phyloP scores from a whole-genome alignment of 495 filamentous ascomycete species.

The Penicillium herquei region DNA sequence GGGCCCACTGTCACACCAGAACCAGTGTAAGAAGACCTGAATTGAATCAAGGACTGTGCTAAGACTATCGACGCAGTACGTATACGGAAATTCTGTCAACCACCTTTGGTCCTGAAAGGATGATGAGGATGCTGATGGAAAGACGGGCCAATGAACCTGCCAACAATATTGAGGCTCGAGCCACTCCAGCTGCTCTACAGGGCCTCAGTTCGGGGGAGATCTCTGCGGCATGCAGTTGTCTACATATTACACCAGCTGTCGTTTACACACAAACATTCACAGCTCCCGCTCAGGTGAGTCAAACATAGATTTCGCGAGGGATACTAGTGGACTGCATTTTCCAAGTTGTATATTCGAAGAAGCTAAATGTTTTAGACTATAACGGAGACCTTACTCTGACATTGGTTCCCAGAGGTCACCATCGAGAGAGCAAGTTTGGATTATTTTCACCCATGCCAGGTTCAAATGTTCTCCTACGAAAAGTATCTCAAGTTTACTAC shows the following conservation, averaged over 20 bases:
- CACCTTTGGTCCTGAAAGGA: neutral
- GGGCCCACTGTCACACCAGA: neutral
- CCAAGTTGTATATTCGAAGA: too few relatives aligned
- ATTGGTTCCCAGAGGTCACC: neutral
- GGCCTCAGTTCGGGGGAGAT: neutral
- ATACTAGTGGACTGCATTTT: neutral
- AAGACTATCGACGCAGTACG: neutral
- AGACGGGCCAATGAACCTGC: neutral
- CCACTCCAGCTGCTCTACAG: neutral
- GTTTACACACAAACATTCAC: neutral
- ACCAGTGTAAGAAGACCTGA: neutral
- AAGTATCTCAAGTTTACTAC: neutral
- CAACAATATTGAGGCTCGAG: constrained; percentile 1
- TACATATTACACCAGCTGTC: neutral
- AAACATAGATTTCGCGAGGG: neutral
- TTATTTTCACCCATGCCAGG: neutral
- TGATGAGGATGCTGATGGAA: neutral
- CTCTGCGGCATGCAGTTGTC: neutral
- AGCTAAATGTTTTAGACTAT: neutral
- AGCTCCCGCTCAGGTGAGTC: neutral
- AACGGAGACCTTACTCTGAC: neutral
- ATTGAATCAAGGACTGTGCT: neutral
- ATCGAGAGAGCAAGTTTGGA: neutral
- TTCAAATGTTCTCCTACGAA: neutral
- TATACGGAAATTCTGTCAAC: neutral